A percentile compares a stretch with the other conserved stretches of the same genome.
These are phyloP conservation scores for Corynascus novoguineensis DNA, from an alignment of 495 filamentous ascomycete species.

Conservation along the genomic window DNA sequence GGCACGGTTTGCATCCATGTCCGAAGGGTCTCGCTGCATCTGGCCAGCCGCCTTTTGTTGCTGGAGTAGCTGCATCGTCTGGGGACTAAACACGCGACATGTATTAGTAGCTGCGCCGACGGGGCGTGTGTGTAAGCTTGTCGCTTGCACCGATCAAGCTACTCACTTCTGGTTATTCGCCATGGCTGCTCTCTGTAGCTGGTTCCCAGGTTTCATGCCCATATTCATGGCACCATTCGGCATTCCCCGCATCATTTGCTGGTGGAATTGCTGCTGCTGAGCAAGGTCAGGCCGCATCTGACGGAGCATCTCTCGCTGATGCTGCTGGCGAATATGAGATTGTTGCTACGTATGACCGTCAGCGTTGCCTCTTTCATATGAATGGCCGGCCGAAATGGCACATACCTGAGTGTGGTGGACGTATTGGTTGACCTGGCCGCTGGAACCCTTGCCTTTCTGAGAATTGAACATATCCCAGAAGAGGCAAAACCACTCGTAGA, in stretches of 20 bases:
- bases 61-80: conserved; percentile 60
- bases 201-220: conserved; percentile 47
- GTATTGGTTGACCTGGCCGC: conserved; percentile 57
- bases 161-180: conserved; percentile 71
- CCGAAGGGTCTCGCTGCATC: conserved; percentile 81
- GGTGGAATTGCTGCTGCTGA: conserved; percentile 39
- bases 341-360: conserved; percentile 47
- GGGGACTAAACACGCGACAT: conserved; percentile 46
- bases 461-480: conserved; percentile 94
- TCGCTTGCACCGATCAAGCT: neutral
- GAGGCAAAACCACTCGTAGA: conserved; percentile 90
- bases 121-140: neutral
- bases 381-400: neutral
- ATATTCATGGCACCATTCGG: conserved; percentile 39
- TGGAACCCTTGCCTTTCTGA: conserved; percentile 57
- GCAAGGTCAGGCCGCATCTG: conserved; percentile 54
- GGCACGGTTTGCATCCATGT: conserved; percentile 78
- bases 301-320: conserved; percentile 65
- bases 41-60: conserved; percentile 58
- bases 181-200: conserved; percentile 68
- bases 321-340: conserved; percentile 57
- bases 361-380: conserved; percentile 11
- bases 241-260: conserved; percentile 47
- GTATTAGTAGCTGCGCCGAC: conserved; percentile 23
- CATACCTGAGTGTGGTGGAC: conserved; percentile 73